Evolutionary conservation across 2,329 filamentous ascomycete genomes (phyloP).

Genomic region (Thelonectria olida): DNA sequence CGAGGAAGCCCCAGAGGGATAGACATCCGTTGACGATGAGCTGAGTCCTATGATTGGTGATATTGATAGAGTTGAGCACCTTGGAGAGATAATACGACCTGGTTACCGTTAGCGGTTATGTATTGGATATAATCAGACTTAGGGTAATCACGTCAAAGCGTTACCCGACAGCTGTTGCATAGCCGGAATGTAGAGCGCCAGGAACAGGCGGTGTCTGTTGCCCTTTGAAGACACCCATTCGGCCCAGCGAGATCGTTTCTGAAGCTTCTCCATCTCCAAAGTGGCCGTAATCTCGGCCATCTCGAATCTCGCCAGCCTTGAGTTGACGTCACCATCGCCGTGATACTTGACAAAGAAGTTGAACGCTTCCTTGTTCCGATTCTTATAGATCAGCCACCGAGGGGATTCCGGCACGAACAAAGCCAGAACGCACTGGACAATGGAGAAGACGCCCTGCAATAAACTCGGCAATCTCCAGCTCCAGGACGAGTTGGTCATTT

Average conservation of each 20-base stretch:
- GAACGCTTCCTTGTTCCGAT: slow-evolving; percentile 32
- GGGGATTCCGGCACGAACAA: slow-evolving; percentile 34
- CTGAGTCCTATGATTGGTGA: slow-evolving; percentile 44
- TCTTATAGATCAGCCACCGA: slow-evolving; percentile 39
- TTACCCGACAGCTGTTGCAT: slow-evolving; percentile 43
- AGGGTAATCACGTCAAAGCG: slow-evolving; percentile 44
- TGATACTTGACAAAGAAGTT: slow-evolving; percentile 36
- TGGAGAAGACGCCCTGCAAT: slow-evolving; percentile 50
- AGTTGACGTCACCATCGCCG: slow-evolving; percentile 29
- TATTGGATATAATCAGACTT: too few relatives aligned
- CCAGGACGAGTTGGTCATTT: slow-evolving; percentile 49
- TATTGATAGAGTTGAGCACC: slow-evolving; percentile 51
- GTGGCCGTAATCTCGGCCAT: slow-evolving; percentile 36
- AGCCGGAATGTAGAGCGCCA: slow-evolving; percentile 41
- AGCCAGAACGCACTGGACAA: slow-evolving; percentile 16
- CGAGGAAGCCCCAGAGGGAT: slow-evolving; percentile 48
- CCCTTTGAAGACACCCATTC: slow-evolving; percentile 36
- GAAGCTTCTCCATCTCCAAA: slow-evolving; percentile 35
- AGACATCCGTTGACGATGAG: slow-evolving; percentile 43
- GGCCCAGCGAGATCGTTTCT: slow-evolving; percentile 32
- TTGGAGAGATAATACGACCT: slow-evolving; percentile 52
- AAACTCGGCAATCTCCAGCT: slow-evolving; percentile 61
- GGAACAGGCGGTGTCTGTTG: slow-evolving; percentile 44
- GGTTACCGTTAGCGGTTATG: too few relatives aligned
- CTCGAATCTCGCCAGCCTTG: slow-evolving; percentile 25